A percentile compares a stretch with the other conserved stretches of the same genome.
These are phyloP conservation scores for Berberis thunbergii DNA, from an alignment of 164 flowering plant species.

Conservation along the genomic window DNA sequence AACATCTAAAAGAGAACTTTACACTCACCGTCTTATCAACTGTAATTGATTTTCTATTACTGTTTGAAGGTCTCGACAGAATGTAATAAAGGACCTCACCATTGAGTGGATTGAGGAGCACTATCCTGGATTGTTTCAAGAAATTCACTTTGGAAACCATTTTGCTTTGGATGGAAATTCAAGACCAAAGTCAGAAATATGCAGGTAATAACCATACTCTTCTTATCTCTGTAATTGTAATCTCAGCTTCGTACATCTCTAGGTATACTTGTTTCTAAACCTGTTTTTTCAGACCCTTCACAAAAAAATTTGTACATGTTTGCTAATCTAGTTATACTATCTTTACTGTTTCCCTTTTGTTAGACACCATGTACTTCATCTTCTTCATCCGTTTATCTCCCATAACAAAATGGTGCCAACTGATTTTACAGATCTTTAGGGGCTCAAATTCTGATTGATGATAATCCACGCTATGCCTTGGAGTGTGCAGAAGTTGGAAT, in stretches of 20 bases:
- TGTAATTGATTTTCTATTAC: not conserved
- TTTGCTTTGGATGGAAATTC: slow-evolving; percentile 79
- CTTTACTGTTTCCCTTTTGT: no score
- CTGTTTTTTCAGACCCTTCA: no score
- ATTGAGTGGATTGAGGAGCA: slow-evolving; percentile 79
- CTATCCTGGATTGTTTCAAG: slow-evolving; percentile 67
- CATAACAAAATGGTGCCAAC: not conserved
- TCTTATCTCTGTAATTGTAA: not conserved
- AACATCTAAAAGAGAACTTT: not conserved
- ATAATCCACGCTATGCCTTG: slow-evolving; percentile 78
- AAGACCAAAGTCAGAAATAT: slow-evolving; percentile 78
- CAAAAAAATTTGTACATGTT: not conserved
- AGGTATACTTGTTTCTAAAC: not conserved
- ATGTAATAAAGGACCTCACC: slow-evolving; percentile 82
- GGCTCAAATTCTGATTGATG: slow-evolving; percentile 72
- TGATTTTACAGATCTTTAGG: slow-evolving; percentile 52
- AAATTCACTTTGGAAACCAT: slow-evolving; percentile 91
- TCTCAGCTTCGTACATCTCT: no score
- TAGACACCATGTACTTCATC: not conserved
- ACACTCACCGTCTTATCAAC: no score
- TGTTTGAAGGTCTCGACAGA: slow-evolving; percentile 64
- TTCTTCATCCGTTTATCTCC: not conserved
- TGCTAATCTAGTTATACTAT: not conserved
- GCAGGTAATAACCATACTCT: slow-evolving; percentile 41
- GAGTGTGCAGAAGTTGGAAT: slow-evolving; percentile 87